These are phyloP conservation scores for Seminavis robusta DNA, from an alignment of 108 stramenopile species.

Conservation along the genomic window DNA sequence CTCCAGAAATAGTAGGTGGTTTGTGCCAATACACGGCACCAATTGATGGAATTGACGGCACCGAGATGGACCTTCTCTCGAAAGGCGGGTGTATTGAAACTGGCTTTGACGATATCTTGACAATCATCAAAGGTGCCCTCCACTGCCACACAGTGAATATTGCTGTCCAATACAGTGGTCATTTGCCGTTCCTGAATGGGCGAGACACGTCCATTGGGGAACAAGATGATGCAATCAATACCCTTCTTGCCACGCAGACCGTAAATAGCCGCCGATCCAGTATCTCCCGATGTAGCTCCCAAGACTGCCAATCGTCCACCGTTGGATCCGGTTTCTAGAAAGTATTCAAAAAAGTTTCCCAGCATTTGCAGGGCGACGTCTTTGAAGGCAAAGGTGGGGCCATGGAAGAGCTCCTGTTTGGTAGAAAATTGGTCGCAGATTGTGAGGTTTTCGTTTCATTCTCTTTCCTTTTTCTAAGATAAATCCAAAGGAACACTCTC, in stretches of 20 bases:
- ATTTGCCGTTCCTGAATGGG: conserved; percentile 98
- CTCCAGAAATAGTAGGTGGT: conserved; percentile 99
- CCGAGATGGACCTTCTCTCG: conserved; percentile 91
- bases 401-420: conserved; percentile 99
- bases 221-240: conserved; percentile 96
- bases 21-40: conserved; percentile 98
- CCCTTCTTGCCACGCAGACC: conserved; percentile 97
- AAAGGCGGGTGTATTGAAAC: conserved; percentile 87
- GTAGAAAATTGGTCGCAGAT: neutral
- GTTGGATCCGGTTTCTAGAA: conserved; percentile 88
- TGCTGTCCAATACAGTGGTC: conserved; percentile 94
- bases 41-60: conserved; percentile 99
- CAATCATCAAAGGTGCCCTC: conserved; percentile 98
- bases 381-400: conserved; percentile 99
- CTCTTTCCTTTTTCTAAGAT: neutral
- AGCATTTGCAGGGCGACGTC: conserved; percentile 99
- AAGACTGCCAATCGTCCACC: conserved; percentile 88
- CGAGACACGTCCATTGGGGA: conserved; percentile 91
- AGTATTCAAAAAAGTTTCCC: conserved; percentile 99
- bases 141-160: conserved; percentile 94
- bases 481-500: neutral
- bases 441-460: neutral
- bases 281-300: conserved; percentile 94
- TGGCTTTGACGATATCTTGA: conserved; percentile 97
- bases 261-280: conserved; percentile 96